Base-by-base conservation (phyloP, 257 asterid genomes). In the Salvia hispanica region DNA sequence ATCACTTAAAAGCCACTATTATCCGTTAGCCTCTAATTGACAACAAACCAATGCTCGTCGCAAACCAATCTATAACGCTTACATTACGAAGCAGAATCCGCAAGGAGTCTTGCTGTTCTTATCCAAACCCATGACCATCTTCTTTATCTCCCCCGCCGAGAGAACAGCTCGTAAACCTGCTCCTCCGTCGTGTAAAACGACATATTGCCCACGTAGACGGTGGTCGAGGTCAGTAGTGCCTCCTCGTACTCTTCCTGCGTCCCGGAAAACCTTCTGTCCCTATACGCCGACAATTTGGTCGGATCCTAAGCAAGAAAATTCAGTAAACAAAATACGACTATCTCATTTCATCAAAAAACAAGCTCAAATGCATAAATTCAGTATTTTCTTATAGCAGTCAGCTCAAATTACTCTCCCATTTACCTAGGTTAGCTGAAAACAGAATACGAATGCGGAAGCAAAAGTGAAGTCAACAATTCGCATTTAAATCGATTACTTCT, bases 151-250 rank as follows among this genome's bases (percentile, higher is more conserved):
- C 51, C 99, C 99, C 11, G 99, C 88, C 97, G 85, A 8, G 93
- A 73, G 76, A 93, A 90, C 52, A 93, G 72, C 88, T 93, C 99
- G 39, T 88, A 93, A 54, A 91, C 92, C 76, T 93, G 99, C 87
- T 93, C 99, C 83, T 93, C 99, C 4, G 99, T 93, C 0, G 99
- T 86, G 64, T 93, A 93, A 76, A 93, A 93, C 14, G 97, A 93
- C 96, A 93, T 86, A 73, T 93, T 93, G 76, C 97, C 99, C 5
- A 85, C 76, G 59, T 93, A 93, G 51, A 88, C 81, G 15, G 97
- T 93, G 2, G 84, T 79, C 9, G 96, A 88, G 48, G 75, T 84
- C 66, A 66, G 78, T 51, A 93, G 82, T 43, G 97, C 87, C 64
- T 90, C 87, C 28, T 93, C 99, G 64, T 86, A 93, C 16, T 93